Evolutionary conservation across 2,329 filamentous ascomycete genomes (phyloP), one percentile per base, ranked within the genome.

Genomic region (Cercospora brassicicola): DNA sequence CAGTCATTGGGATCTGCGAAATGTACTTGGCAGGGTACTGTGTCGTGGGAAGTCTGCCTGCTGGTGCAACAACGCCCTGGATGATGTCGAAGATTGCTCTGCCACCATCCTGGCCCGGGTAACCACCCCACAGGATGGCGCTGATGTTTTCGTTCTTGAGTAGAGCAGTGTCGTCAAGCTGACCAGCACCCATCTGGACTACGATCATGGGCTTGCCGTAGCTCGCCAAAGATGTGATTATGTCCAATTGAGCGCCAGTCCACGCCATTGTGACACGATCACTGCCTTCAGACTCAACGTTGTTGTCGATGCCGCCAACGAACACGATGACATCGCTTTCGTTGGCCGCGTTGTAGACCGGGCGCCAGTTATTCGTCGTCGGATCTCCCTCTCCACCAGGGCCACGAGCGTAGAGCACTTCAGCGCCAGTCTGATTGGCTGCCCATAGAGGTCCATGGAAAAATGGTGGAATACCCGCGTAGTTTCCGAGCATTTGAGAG

Each of bases 41-140:
- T 0, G 86, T 88, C 1, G 84, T 77, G 0, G 86, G 84, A 3
- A 88, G 74, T 45, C 87, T 79, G 1, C 85, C 87, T 7, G 85
- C 86, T 2, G 85, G 85, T 0, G 84, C 79, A 2, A 75, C 76
- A 2, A 78, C 78, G 2, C 87, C 87, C 8, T 81, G 84, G 33
- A 89, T 72, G 64, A 88, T 79, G 66, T 88, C 81, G 59, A 88
- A 77, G 10, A 89, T 73, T 0, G 87, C 87, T 8, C 78, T 76
- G 2, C 87, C 87, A 11, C 87, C 87, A 45, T 84, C 83, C 75
- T 89, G 87, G 1, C 87, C 87, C 0, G 87, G 87, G 66, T 87
- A 89, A 0, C 86, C 85, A 0, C 80, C 84, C 87, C 87, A 89
- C 0, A 89, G 71, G 0, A 89, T 74, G 0, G 84, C 81, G 30